A percentile compares a stretch with the other conserved stretches of the same genome.
These are phyloP conservation scores for Coemansia interrupta DNA, from an alignment of 192 early-diverging fungal genomes.

Conservation along the genomic window DNA sequence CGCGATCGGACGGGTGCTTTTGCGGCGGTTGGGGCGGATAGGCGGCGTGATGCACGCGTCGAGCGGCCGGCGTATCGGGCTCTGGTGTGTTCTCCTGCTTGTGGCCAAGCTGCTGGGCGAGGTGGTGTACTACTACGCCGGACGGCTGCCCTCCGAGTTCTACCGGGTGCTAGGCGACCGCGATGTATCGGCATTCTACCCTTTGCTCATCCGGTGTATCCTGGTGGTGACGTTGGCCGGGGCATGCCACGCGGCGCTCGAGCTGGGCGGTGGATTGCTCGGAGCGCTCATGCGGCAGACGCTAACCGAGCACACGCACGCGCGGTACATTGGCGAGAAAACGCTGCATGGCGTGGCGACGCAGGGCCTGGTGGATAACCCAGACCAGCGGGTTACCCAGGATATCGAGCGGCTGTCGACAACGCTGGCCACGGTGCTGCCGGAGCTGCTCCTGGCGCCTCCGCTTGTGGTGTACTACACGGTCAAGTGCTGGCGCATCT, in stretches of 20 bases:
- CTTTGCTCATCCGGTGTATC: slow-evolving; percentile 56
- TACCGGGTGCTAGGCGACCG: slow-evolving; percentile 69
- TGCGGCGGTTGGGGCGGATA: slow-evolving; percentile 24
- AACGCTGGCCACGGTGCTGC: slow-evolving; percentile 50
- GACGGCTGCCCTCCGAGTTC: slow-evolving; percentile 68
- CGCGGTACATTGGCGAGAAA: slow-evolving; percentile 58
- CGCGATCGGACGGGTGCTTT: slow-evolving; percentile 22
- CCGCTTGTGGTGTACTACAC: slow-evolving; percentile 78
- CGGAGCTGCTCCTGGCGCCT: slow-evolving; percentile 68
- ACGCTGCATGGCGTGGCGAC: slow-evolving; percentile 59
- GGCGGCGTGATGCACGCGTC: slow-evolving; percentile 15
- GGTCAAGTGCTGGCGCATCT: slow-evolving; percentile 61
- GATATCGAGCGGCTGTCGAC: slow-evolving; percentile 77
- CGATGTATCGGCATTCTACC: slow-evolving; percentile 59
- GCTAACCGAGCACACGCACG: slow-evolving; percentile 64
- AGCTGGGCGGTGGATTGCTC: slow-evolving; percentile 61
- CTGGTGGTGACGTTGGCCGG: slow-evolving; percentile 58
- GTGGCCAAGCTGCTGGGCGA: slow-evolving; percentile 32
- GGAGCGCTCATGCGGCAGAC: slow-evolving; percentile 59
- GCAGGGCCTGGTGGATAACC: slow-evolving; percentile 65
- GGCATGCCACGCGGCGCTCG: slow-evolving; percentile 58
- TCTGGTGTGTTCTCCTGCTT: slow-evolving; percentile 24
- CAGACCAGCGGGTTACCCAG: slow-evolving; percentile 87
- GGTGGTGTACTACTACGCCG: slow-evolving; percentile 62
- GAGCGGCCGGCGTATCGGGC: slow-evolving; percentile 14